Base-by-base conservation (phyloP, 2,329 filamentous ascomycete genomes). In the Ophiostoma himal-ulmi region DNA sequence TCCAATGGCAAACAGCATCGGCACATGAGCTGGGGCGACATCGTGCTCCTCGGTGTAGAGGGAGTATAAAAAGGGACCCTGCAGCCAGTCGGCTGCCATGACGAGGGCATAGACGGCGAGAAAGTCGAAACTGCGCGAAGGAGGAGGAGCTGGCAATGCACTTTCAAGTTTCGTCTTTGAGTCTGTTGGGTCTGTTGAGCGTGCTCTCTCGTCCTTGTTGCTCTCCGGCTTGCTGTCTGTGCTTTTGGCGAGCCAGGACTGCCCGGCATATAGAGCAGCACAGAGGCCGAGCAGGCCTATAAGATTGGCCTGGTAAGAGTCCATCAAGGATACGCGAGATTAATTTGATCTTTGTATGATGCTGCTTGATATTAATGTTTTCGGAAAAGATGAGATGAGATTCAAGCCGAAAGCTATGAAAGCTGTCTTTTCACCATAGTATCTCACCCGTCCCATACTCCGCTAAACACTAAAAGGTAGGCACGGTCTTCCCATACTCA, bases 31-130 rank as follows among this genome's bases (percentile, higher is more conserved):
- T 0, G 77, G 70, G 1, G 76, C 57, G 26, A 80, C 73, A 67
- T 67, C 66, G 71, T 79, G 76, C 71, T 79, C 76, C 62, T 79
- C 76, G 30, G 73, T 74, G 75, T 80, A 80, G 60, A 80, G 77
- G 3, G 78, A 74, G 75, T 79, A 79, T 54, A 80, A 75, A 70
- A 77, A 80, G 11, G 79, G 78, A 13, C 79, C 78, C 76, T 74
- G 71, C 37, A 85, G 80, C 83, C 83, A 85, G 75, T 85, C 83
- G 10, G 83, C 81, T 68, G 78, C 82, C 80, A 84, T 83, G 34
- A 83, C 81, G 5, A 85, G 78, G 71, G 81, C 78, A 69, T 84
- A 85, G 39, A 84, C 82, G 17, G 75, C 71, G 34, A 82, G 76
- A 74, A 83, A 83, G 10, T n/a, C 34, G 0, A 70, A 39, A 8